These are phyloP conservation scores for Catunica adiposa DNA, from an alignment of 2,329 filamentous ascomycete species.

Conservation along the genomic window DNA sequence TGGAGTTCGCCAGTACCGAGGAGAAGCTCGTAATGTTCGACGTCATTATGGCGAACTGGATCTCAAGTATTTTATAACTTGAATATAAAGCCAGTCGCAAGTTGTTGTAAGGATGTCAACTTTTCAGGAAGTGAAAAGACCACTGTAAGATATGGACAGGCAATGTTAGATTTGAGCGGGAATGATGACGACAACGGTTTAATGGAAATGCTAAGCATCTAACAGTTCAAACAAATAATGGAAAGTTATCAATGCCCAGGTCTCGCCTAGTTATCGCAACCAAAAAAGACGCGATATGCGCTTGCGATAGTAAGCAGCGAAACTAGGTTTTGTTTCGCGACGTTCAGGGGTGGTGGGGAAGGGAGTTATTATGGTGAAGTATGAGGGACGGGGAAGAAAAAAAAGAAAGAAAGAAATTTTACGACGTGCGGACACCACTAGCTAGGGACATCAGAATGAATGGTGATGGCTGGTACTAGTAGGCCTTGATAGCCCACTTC, in stretches of 20 bases:
- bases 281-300: slow-evolving; percentile 5
- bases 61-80: neutral
- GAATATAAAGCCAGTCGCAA: neutral
- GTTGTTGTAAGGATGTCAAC: neutral
- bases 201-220: neutral
- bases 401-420: neutral
- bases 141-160: neutral
- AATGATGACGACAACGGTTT: neutral
- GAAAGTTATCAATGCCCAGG: slow-evolving; percentile 4
- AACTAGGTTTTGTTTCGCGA: slow-evolving; percentile 7
- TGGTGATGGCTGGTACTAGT: neutral
- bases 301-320: slow-evolving; percentile 8
- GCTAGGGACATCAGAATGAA: neutral
- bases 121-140: neutral
- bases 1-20: slow-evolving; percentile 50
- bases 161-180: neutral
- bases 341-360: slow-evolving; percentile 3
- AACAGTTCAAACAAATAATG: neutral
- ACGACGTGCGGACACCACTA: neutral
- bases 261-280: slow-evolving; percentile 8
- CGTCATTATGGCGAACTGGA: slow-evolving; percentile 19
- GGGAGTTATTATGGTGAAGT: neutral
- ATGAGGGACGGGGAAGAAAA: neutral
- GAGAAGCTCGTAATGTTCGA: slow-evolving; percentile 47
- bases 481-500: neutral